Evolutionary conservation across 805 yeast species (phyloP).

Genomic region (Sugiyamaella floridensis): DNA sequence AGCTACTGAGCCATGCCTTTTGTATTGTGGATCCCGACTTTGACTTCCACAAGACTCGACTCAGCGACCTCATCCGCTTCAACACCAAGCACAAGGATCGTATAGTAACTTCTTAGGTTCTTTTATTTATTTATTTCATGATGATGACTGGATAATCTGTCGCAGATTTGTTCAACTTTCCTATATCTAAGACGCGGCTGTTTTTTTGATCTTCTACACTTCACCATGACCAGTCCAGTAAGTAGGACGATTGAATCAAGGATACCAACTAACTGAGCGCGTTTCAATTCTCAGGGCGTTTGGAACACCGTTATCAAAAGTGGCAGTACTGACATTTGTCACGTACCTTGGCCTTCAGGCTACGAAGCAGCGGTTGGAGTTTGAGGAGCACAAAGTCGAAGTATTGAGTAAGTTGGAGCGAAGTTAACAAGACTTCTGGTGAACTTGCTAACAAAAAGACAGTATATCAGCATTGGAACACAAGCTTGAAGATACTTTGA

Average conservation of each 20-base stretch:
- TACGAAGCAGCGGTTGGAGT: slow-evolving; percentile 11
- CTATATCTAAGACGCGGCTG: neutral
- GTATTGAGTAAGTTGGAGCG: neutral
- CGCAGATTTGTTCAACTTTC: no score
- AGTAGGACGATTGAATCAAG: neutral
- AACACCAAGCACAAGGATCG: slow-evolving; percentile 13
- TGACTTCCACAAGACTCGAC: slow-evolving; percentile 46
- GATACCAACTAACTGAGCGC: neutral
- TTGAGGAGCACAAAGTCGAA: slow-evolving; percentile 2
- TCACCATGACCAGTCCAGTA: neutral
- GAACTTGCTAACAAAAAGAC: neutral
- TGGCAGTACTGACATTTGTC: slow-evolving; percentile 9
- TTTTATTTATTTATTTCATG: neutral
- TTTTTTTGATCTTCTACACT: neutral
- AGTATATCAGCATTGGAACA: neutral
- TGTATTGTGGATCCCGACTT: slow-evolving; percentile 38
- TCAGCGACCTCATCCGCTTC: slow-evolving; percentile 47
- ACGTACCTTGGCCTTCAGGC: slow-evolving; percentile 16
- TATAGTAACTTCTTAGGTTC: neutral
- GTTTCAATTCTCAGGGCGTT: neutral
- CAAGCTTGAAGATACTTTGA: neutral
- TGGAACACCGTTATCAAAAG: slow-evolving; percentile 11
- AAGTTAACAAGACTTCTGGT: neutral
- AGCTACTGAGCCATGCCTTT: slow-evolving; percentile 50
- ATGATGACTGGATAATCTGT: no score